A percentile compares a stretch with the other conserved stretches of the same genome.
Conservation (phyloP, 1,284 basidiomycete genomes). For the Cystobasidium pallidum region DNA sequence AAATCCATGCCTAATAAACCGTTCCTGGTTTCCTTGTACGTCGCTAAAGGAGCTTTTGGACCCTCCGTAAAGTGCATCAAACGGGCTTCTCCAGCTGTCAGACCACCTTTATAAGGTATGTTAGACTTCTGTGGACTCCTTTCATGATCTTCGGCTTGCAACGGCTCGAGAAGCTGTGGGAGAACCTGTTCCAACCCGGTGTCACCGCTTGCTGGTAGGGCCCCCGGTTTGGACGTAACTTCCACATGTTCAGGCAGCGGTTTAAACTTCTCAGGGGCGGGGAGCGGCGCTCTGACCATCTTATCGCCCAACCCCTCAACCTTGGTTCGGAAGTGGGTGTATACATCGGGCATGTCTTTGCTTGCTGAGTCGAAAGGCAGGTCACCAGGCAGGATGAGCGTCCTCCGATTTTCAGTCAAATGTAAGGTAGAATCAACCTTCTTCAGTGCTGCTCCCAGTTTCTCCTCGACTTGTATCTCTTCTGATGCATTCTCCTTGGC, state of each 20-base stretch:
- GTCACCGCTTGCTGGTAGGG: neutral
- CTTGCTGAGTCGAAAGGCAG: constrained; percentile 58
- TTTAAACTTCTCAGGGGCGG: constrained; percentile 52
- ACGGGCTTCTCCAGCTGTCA: constrained; percentile 57
- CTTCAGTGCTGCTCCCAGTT: constrained; percentile 51
- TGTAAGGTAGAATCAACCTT: constrained; percentile 56
- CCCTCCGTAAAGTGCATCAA: constrained; percentile 58
- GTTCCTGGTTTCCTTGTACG: constrained; percentile 64
- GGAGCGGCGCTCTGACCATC: constrained; percentile 52
- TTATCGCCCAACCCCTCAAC: constrained; percentile 59
- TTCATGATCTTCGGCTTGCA: constrained; percentile 29
- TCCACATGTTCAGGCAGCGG: constrained; percentile 52
- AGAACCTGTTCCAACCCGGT: constrained; percentile 9
- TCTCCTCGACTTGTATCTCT: constrained; percentile 39
- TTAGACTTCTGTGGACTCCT: constrained; percentile 54
- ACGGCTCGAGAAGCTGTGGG: constrained; percentile 21
- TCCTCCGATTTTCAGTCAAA: constrained; percentile 22
- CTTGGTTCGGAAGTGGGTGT: constrained; percentile 60
- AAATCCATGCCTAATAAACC: constrained; percentile 62
- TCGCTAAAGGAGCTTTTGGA: constrained; percentile 55
- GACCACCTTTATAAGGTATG: constrained; percentile 60
- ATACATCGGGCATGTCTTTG: constrained; percentile 60
- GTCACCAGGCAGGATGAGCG: constrained; percentile 56
- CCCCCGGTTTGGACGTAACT: constrained; percentile 14
- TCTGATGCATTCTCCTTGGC: constrained; percentile 25